phyloP scores from a whole-genome alignment of 495 filamentous ascomycete species.

The Symbiotaphrina buchneri region DNA sequence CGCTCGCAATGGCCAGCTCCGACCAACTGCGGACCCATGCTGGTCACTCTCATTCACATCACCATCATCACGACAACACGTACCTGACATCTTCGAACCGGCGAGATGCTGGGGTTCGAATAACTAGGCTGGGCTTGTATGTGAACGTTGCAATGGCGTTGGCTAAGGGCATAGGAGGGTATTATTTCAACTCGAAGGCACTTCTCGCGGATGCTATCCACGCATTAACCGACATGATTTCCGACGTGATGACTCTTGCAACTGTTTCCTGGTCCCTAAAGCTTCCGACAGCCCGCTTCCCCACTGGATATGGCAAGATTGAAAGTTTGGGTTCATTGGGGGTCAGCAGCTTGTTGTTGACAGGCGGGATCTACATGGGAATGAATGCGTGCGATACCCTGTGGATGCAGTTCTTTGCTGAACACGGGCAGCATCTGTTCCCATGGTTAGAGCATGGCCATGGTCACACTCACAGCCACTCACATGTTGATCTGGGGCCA shows the following conservation, averaged over 20 bases:
- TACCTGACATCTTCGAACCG: constrained; percentile 79
- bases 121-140: constrained; percentile 77
- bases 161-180: constrained; percentile 78
- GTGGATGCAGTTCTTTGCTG: constrained; percentile 54
- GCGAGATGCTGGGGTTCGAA: constrained; percentile 81
- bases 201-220: constrained; percentile 92
- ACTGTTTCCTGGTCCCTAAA: constrained; percentile 83
- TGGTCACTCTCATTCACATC: constrained; percentile 28
- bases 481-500: constrained; percentile 35
- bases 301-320: constrained; percentile 87
- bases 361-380: constrained; percentile 80
- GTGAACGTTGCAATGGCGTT: constrained; percentile 90
- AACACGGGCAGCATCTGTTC: constrained; percentile 17
- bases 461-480: constrained; percentile 34
- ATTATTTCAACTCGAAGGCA: constrained; percentile 80
- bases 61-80: constrained; percentile 69
- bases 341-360: constrained; percentile 70
- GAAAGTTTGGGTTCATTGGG: constrained; percentile 86
- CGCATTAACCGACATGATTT: constrained; percentile 81
- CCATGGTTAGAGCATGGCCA: constrained; percentile 25
- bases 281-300: constrained; percentile 61
- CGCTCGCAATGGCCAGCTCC: constrained; percentile 1
- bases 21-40: constrained; percentile 20
- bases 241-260: constrained; percentile 77
- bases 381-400: constrained; percentile 52